Evolutionary conservation across 2,329 filamentous ascomycete species (phyloP).

Genomic region (Periconia sp.): DNA sequence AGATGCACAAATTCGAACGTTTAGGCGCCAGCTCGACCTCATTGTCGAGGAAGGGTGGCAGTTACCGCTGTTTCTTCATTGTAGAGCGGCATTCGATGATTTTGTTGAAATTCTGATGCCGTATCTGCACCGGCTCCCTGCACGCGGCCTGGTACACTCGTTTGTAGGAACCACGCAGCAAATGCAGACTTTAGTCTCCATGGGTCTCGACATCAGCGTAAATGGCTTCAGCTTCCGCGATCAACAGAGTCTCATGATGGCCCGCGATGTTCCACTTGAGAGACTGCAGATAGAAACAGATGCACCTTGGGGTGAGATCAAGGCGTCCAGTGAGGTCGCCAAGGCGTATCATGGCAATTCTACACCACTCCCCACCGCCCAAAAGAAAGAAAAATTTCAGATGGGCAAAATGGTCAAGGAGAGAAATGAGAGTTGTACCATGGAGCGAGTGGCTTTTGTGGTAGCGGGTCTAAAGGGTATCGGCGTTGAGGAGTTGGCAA

Average conservation of each 20-base stretch:
- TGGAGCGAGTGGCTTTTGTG: constrained; percentile 55
- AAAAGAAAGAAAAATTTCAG: constrained; percentile 60
- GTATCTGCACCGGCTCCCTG: constrained; percentile 47
- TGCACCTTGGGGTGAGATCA: constrained; percentile 57
- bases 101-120: constrained; percentile 51
- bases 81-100: constrained; percentile 51
- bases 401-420: constrained; percentile 56
- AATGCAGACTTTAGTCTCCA: constrained; percentile 46
- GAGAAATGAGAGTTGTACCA: constrained; percentile 58
- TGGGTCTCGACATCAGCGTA: constrained; percentile 55
- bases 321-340: constrained; percentile 42
- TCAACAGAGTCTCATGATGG: constrained; percentile 51
- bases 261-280: constrained; percentile 48
- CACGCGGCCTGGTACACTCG: constrained; percentile 48
- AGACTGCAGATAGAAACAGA: constrained; percentile 56
- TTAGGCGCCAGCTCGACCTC: constrained; percentile 51
- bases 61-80: constrained; percentile 52
- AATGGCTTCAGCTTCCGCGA: constrained; percentile 57
- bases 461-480: constrained; percentile 57
- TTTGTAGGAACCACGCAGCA: constrained; percentile 49
- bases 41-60: constrained; percentile 37
- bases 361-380: constrained; percentile 46
- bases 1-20: constrained; percentile 49
- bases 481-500: constrained; percentile 50
- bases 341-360: constrained; percentile 52